phyloP scores from a whole-genome alignment of 2,329 filamentous ascomycete genomes.

The Colletotrichum sp. region DNA sequence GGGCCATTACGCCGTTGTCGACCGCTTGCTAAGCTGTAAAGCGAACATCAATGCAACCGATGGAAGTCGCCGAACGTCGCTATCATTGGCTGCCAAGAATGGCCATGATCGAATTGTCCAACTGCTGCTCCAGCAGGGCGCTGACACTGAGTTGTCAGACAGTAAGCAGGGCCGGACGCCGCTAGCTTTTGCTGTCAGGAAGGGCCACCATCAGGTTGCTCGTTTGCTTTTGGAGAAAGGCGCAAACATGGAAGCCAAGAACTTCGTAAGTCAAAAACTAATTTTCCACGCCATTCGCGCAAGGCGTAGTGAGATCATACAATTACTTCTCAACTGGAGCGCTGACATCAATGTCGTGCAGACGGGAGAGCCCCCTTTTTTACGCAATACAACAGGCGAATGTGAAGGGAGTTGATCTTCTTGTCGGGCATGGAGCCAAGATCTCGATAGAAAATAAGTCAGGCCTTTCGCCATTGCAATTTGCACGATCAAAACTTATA shows the following conservation, averaged over 20 bases:
- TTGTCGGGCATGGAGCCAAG: neutral
- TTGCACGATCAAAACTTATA: too few relatives aligned
- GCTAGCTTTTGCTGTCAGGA: neutral
- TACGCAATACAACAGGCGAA: neutral
- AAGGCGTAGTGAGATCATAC: fast-evolving
- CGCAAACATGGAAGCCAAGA: neutral
- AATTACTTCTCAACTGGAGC: neutral
- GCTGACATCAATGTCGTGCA: neutral
- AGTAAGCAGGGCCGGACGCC: neutral
- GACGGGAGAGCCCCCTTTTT: neutral
- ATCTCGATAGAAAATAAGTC: neutral
- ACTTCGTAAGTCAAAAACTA: neutral
- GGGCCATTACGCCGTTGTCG: neutral
- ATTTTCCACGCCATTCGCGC: neutral
- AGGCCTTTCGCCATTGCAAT: too few relatives aligned
- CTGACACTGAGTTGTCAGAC: too few relatives aligned
- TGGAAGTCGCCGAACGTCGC: too few relatives aligned
- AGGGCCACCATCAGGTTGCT: neutral
- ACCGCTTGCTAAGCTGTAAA: too few relatives aligned
- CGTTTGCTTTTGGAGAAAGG: neutral
- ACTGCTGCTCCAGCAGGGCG: too few relatives aligned
- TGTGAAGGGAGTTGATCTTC: neutral
- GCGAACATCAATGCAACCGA: too few relatives aligned
- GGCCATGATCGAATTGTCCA: too few relatives aligned
- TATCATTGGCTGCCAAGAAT: too few relatives aligned